Base-by-base conservation (phyloP, 2,329 filamentous ascomycete genomes). In the Colletotrichum sp. region DNA sequence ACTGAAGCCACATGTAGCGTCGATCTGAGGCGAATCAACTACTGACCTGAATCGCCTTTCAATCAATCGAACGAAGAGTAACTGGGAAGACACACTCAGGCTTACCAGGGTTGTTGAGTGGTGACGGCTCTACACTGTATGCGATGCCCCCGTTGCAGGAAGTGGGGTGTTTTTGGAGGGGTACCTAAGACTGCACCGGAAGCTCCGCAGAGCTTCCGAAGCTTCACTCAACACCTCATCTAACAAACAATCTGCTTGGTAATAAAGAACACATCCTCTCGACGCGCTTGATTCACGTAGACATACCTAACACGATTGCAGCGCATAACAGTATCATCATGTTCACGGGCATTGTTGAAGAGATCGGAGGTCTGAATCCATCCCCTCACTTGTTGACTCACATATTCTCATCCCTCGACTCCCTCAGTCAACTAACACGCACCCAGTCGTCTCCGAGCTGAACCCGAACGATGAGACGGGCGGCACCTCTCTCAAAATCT, bases 331-430 rank as follows among this genome's bases (percentile, higher is more conserved):
- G 36, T 56, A 12, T n/a, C 32, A 21, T 21, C 76, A 98, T 99
- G 97, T 98, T 99, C 83, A 98, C 97, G 73, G 97, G 97, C 79
- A 94, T 98, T 77, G 95, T 98, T 70, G 96, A 98, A 87, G 94
- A 94, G 77, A 94, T 98, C 78, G 97, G 97, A 88, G 96, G 96
- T 98, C 88, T 86, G 93, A 7, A 32, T n/a, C 62, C 71, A 87
- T 73, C 67, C 34, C 52, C 55, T 43, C 61, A 18, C 66, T 18
- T 55, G 66, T 32, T 28, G 36, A 30, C 24, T 34, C 70, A 28
- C 24, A 55, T 32, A 43, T 30, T 30, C 56, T 62, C 62, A 71
- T 52, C 24, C 21, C 62, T 61, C 66, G 21, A 55, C 34, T 63
- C 24, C 21, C 71, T 64, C 61, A 72, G 55, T 64, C 76, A 77